These are phyloP conservation scores for Globisporangium iwayamae DNA, from an alignment of 352 stramenopile species.

Conservation along the genomic window DNA sequence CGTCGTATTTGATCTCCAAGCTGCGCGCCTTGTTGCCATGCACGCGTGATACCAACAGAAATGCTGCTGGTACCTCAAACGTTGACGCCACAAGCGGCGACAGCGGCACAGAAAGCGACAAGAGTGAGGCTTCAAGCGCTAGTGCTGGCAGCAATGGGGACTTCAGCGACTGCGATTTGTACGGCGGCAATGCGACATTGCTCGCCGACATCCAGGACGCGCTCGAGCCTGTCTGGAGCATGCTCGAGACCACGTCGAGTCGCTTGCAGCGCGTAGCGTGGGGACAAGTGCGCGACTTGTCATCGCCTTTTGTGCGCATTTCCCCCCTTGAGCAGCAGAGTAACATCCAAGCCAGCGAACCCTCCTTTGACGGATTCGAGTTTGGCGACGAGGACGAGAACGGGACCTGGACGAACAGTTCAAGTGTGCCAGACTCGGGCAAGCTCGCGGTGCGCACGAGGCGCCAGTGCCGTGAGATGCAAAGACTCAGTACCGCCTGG, in stretches of 20 bases:
- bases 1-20: neutral
- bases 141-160: neutral
- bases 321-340: neutral
- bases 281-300: conserved; percentile 1
- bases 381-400: conserved; percentile 9
- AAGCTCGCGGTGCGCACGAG: conserved; percentile 16
- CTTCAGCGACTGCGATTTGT: neutral
- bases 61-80: neutral
- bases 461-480: conserved; percentile 15
- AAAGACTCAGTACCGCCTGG: conserved; percentile 9
- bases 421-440: neutral
- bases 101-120: conserved; percentile 6
- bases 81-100: neutral
- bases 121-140: neutral
- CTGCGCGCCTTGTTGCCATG: conserved; percentile 8
- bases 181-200: conserved; percentile 11
- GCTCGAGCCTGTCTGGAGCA: conserved; percentile 11
- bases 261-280: conserved; percentile 8
- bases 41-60: neutral
- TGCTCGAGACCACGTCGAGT: conserved; percentile 13
- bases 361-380: conserved; percentile 4
- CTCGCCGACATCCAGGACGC: conserved; percentile 14
- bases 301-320: conserved; percentile 2
- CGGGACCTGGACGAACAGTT: neutral
- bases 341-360: neutral